Base-by-base conservation (phyloP, 305 asterid genomes). In the Fraxinus greggii region DNA sequence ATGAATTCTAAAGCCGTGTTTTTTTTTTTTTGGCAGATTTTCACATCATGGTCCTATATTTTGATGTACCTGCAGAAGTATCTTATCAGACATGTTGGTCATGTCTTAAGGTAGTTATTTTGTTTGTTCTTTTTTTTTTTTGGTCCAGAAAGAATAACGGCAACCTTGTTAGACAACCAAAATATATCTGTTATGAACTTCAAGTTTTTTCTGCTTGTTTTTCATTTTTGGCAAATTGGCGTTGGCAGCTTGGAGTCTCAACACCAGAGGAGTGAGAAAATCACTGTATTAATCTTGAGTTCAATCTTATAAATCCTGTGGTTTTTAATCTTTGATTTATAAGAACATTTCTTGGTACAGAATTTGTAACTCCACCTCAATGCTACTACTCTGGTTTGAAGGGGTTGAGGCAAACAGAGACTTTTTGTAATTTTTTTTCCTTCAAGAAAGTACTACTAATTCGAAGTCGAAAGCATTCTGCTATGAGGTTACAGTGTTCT, bases 31-130 rank as follows among this genome's bases (percentile, higher is more conserved):
- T 86, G 85, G 89, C 95, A 94, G 98, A 90, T 96, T 88, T 94
- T 96, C 86, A 92, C 89, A 70, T 91, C 98, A 32, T 94, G 97
- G 99, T 93, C 97, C 45, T 89, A 79, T 83, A 85, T 93, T 72
- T 89, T 93, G 94, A 90, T 91, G 98, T 85, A 89, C 90, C 90
- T 93, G 84, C 98, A 89, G 87, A 92, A 92, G 88, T 93, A 93
- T 89, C 93, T 96, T 67, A 82, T 59, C 26, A 82, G 89, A 86
- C 93, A 92, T 78, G 89, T 90, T 84, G 88, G 83, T 80, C 84
- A 88, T 80, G 86, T 92, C 77, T 83, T 94, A 76, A 90, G 95
- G 98, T 95, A 90, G 89, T 93, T 85, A 38, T 42, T 40, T 73
- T 79, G 35, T 83, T 38, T 79, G 48, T 73, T 81, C n/a, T 17